These are phyloP conservation scores for Dactylis glomerata DNA, from an alignment of 176 grass and related monocot species.

Conservation along the genomic window DNA sequence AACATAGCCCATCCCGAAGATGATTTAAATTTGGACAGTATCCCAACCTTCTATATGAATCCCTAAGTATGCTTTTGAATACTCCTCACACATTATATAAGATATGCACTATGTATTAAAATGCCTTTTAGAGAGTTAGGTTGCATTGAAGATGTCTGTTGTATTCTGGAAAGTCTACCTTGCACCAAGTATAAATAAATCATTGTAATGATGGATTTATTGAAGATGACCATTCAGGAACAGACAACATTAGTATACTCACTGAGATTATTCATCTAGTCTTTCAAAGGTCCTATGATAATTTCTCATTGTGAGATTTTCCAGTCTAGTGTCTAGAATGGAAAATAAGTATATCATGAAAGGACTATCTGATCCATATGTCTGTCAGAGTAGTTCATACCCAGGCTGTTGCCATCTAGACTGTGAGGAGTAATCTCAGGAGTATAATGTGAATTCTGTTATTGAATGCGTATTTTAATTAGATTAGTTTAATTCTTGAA, in stretches of 20 bases:
- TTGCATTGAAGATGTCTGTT: background rate
- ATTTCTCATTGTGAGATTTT: background rate
- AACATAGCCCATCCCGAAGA: background rate
- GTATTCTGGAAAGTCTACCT: background rate
- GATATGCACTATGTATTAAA: background rate
- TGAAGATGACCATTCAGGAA: background rate
- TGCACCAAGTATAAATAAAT: constrained; percentile 5
- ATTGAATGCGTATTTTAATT: background rate
- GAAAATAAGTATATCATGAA: background rate
- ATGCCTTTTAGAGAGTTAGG: background rate
- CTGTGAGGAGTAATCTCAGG: background rate
- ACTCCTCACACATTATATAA: background rate
- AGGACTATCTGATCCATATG: background rate
- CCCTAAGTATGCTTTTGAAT: background rate
- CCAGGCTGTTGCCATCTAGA: background rate
- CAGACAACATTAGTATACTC: background rate
- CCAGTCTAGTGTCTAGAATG: background rate
- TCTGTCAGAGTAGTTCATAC: background rate
- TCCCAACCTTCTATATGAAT: background rate
- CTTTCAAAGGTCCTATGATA: background rate
- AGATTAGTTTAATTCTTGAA: background rate
- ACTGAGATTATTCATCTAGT: background rate
- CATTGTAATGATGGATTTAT: background rate
- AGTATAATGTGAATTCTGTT: background rate
- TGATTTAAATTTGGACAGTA: background rate